Conservation (phyloP, 2,329 filamentous ascomycete species). For the Aureobasidium pullulans region DNA sequence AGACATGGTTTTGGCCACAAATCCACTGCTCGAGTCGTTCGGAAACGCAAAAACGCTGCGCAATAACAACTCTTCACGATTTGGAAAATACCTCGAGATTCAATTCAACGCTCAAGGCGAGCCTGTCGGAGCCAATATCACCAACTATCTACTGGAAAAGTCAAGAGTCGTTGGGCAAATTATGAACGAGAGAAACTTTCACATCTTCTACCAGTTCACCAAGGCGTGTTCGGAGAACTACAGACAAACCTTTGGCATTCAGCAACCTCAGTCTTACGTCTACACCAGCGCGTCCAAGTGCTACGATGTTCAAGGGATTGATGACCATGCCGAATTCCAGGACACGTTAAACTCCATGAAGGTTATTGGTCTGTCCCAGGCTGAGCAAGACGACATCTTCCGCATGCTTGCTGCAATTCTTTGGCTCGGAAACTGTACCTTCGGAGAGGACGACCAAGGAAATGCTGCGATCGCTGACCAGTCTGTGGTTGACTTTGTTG, state of each 20-base stretch:
- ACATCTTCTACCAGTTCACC: conserved; percentile 99
- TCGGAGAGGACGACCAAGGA: conserved; percentile 79
- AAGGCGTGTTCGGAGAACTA: conserved; percentile 88
- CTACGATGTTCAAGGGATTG: conserved; percentile 86
- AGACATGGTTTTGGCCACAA: conserved; percentile 98
- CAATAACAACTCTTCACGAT: conserved; percentile 98
- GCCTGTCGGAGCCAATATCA: conserved; percentile 93
- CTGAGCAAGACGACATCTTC: conserved; percentile 93
- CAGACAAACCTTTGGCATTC: conserved; percentile 80
- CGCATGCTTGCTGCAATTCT: conserved; percentile 85
- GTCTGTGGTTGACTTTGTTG: conserved; percentile 88
- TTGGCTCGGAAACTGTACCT: conserved; percentile 92
- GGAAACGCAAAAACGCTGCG: conserved; percentile 96
- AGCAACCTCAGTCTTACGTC: conserved; percentile 83
- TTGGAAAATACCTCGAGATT: conserved; percentile 96
- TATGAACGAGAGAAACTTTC: conserved; percentile 91
- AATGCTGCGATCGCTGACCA: conserved; percentile 82
- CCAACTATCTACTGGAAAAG: conserved; percentile 96
- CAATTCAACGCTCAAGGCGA: conserved; percentile 90
- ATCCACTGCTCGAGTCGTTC: conserved; percentile 93
- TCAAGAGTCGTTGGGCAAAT: conserved; percentile 93
- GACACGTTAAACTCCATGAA: conserved; percentile 94
- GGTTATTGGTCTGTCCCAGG: conserved; percentile 78
- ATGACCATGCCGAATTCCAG: conserved; percentile 79
- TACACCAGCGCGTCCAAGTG: conserved; percentile 95